Conservation (phyloP, 2,329 filamentous ascomycete species). For the Fusarium newnesense region DNA sequence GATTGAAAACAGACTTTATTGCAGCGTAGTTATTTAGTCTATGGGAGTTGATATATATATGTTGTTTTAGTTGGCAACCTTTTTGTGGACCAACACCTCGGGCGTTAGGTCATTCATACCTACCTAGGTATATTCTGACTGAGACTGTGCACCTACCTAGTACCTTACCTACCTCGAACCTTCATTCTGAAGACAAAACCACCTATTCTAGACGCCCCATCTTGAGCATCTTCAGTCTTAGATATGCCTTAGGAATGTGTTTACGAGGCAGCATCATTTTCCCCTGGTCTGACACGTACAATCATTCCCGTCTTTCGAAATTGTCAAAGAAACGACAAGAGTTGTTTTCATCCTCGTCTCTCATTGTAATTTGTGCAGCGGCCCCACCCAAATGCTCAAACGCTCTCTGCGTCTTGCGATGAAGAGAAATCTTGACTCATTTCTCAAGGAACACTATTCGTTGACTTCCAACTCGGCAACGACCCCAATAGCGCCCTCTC, state of each 20-base stretch:
- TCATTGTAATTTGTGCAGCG: not conserved
- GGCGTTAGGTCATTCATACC: not conserved
- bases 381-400: constrained; percentile 5
- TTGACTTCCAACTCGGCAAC: not conserved
- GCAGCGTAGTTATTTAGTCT: not conserved
- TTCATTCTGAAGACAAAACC: constrained; percentile 6
- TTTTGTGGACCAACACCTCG: not conserved
- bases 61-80: not conserved
- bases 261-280: not conserved
- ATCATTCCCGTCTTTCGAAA: not conserved
- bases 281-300: not conserved
- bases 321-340: not conserved
- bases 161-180: not conserved
- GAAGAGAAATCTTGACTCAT: constrained; percentile 49
- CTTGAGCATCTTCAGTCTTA: not conserved
- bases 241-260: not conserved
- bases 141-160: constrained; percentile 2
- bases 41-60: not conserved
- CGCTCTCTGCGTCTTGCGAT: constrained; percentile 40
- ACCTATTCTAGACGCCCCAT: constrained; percentile 4
- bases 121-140: not conserved
- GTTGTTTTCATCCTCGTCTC: not conserved
- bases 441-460: constrained; percentile 38
- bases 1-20: not conserved
- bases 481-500: not conserved